Evolutionary conservation across 164 flowering plant species (phyloP), one percentile per base, ranked within the genome.

Genomic region (Umbilicus rupestris): DNA sequence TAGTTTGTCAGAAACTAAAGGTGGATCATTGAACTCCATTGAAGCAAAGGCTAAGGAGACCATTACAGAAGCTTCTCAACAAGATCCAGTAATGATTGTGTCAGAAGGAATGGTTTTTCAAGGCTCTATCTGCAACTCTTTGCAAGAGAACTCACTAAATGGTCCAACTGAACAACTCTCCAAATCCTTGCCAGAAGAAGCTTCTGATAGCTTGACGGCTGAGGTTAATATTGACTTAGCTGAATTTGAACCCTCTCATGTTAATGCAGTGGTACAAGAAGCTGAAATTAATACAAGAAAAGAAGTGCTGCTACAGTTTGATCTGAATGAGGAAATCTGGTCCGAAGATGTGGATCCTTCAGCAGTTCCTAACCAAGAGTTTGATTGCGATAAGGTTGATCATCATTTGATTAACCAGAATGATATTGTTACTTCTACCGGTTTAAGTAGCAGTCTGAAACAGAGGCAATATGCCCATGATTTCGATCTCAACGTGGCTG

Each of bases 401-500:
- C 87, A 86, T 68, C 90, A 55, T 11, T 26, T 55, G 19, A 55
- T 55, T 12, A 28, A 55, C 28, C 28, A 87, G 37, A 72, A 66
- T 35, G 87, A 82, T n/a, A 84, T 72, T 68, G 67, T 65, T 26
- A 26, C 60, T 35, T 75, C 62, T 58, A 85, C 77, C 33, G 83
- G 73, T 0, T 75, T 65, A 39, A 49, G 71, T 62, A 77, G 72
- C 62, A 73, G 81, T 68, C 75, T 80, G 44, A 81, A 78, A 74
- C 78, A 78, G 65, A 77, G 78, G 69, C 77, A 63, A 33, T 67
- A 74, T 39, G 72, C 64, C 64, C 90, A 82, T 63, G 84, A 81
- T 31, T 31, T 94, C 67, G 98, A 94, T 80, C 86, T 94, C 58
- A 91, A 91, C 73, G 79, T 88, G 57, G 81, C 84, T 49, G 96